phyloP scores from a whole-genome alignment of 2,329 filamentous ascomycete genomes.

The Aspergillus felis region DNA sequence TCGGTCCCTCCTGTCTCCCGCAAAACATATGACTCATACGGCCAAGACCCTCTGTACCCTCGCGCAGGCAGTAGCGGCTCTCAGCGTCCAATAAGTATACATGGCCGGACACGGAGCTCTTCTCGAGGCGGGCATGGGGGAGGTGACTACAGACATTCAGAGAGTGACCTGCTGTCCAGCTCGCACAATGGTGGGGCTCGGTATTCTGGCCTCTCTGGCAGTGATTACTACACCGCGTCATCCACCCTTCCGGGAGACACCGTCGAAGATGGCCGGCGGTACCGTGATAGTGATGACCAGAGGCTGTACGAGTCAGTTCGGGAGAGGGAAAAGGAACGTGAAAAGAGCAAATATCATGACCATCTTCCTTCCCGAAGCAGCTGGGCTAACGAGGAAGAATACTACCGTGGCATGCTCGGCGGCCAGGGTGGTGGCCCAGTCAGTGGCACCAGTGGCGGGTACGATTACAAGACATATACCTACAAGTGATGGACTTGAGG shows the following conservation, averaged over 20 bases:
- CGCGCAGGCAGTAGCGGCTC: conserved; percentile 17
- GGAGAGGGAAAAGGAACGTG: conserved; percentile 26
- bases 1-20: conserved; percentile 56
- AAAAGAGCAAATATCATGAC: conserved; percentile 25
- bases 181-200: conserved; percentile 17
- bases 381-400: conserved; percentile 36
- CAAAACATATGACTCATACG: conserved; percentile 55
- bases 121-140: conserved; percentile 23
- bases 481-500: conserved; percentile 19
- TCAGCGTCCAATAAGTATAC: conserved; percentile 9
- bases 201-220: conserved; percentile 17
- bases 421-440: conserved; percentile 26
- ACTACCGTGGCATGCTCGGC: conserved; percentile 33
- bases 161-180: conserved; percentile 27
- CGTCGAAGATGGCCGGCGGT: conserved; percentile 22
- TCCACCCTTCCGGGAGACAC: conserved; percentile 20
- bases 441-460: conserved; percentile 12
- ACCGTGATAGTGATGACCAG: conserved; percentile 23
- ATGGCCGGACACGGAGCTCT: conserved; percentile 27
- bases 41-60: conserved; percentile 21
- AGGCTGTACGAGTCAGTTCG: conserved; percentile 24
- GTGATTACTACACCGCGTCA: conserved; percentile 25
- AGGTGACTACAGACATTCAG: conserved; percentile 34
- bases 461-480: conserved; percentile 25
- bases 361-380: conserved; percentile 20